Evolutionary conservation across 1,139 yeast genomes (phyloP).

Genomic region (Hyphopichia fennica): DNA sequence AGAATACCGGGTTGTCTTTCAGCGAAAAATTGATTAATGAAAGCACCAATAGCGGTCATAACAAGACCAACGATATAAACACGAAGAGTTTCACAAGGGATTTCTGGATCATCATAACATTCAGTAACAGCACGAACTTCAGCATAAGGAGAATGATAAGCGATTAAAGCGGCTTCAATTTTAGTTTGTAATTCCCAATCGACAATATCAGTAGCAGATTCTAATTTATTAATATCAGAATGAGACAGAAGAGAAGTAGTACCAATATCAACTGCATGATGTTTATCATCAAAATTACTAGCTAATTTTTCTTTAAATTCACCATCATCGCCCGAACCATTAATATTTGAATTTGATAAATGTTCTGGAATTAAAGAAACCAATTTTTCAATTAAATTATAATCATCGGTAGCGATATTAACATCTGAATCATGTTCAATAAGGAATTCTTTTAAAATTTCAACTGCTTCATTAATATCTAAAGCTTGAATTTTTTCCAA

Average conservation of each 20-base stretch:
- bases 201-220: conserved; percentile 2
- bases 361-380: conserved; percentile 7
- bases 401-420: conserved; percentile 17
- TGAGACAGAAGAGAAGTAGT: background rate
- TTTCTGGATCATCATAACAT: conserved; percentile 49
- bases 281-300: background rate
- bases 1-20: conserved; percentile 11
- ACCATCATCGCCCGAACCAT: background rate
- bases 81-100: conserved; percentile 55
- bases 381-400: conserved; percentile 15
- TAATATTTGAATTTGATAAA: background rate
- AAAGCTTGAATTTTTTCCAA: conserved; percentile 28
- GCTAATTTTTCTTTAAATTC: background rate
- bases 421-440: conserved; percentile 20
- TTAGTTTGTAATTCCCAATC: conserved; percentile 31
- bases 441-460: conserved; percentile 17
- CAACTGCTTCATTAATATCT: conserved; percentile 20
- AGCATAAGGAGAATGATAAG: conserved; percentile 60
- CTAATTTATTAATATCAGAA: background rate
- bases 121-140: conserved; percentile 62
- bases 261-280: background rate
- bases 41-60: conserved; percentile 40
- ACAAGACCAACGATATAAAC: conserved; percentile 51
- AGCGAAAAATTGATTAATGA: conserved; percentile 10
- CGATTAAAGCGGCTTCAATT: conserved; percentile 46